These are phyloP conservation scores for Tetragonia tetragonoides DNA, from an alignment of 148 eudicot species.

Conservation along the genomic window DNA sequence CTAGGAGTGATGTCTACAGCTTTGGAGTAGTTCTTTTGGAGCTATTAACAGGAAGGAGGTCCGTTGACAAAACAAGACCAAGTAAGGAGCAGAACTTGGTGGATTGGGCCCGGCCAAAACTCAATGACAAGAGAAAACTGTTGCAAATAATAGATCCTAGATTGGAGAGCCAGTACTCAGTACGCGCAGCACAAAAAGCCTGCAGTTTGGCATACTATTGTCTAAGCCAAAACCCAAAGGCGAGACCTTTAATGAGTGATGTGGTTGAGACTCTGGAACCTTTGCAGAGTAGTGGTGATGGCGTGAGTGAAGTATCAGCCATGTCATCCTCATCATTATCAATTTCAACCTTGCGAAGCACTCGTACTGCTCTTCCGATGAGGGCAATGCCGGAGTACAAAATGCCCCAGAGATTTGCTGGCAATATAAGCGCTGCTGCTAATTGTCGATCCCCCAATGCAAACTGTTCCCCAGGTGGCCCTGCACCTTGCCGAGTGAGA, in stretches of 20 bases:
- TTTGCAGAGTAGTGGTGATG: constrained; percentile 50
- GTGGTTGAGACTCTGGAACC: constrained; percentile 96
- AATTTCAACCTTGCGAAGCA: constrained; percentile 30
- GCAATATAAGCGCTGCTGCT: constrained; percentile 44
- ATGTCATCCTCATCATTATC: constrained; percentile 29
- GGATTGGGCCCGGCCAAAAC: constrained; percentile 96
- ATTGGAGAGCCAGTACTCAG: constrained; percentile 83
- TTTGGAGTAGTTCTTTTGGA: constrained; percentile 94
- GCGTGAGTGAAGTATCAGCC: constrained; percentile 35
- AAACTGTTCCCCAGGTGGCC: constrained; percentile 73
- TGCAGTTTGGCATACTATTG: constrained; percentile 97
- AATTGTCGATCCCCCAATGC: constrained; percentile 71
- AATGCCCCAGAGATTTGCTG: constrained; percentile 47
- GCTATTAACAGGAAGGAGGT: constrained; percentile 85
- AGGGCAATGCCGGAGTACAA: constrained; percentile 43
- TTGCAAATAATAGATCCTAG: constrained; percentile 88
- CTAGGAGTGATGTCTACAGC: constrained; percentile 97
- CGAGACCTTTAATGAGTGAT: constrained; percentile 95
- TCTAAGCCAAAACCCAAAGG: constrained; percentile 94
- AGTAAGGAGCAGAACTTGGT: constrained; percentile 92
- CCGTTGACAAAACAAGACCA: constrained; percentile 90
- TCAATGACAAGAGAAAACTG: constrained; percentile 83
- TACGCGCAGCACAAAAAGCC: constrained; percentile 91
- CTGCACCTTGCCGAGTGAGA: constrained; percentile 84
- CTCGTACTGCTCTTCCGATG: constrained; percentile 40